These are phyloP conservation scores for Colletotrichum somersetense DNA, from an alignment of 2,329 filamentous ascomycete genomes.

Conservation along the genomic window DNA sequence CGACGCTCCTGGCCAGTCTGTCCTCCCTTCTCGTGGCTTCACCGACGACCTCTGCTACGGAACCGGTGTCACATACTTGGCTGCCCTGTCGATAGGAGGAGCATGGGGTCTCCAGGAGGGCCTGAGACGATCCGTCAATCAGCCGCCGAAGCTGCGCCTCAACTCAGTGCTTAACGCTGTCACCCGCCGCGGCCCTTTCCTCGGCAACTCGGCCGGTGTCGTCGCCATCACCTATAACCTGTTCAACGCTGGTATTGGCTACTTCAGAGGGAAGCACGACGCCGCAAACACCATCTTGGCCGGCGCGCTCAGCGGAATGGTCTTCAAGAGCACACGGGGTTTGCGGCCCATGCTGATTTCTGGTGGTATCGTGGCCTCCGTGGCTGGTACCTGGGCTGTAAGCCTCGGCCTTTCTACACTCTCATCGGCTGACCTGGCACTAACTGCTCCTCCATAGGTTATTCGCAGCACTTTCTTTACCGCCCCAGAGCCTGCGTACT, in stretches of 20 bases:
- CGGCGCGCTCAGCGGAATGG: slow-evolving; percentile 87
- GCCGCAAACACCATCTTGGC: slow-evolving; percentile 88
- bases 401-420: slow-evolving; percentile 54
- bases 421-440: slow-evolving; percentile 5
- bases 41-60: slow-evolving; percentile 99
- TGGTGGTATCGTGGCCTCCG: slow-evolving; percentile 85
- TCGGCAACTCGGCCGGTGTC: slow-evolving; percentile 96
- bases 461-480: slow-evolving; percentile 59
- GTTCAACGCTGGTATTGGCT: slow-evolving; percentile 86
- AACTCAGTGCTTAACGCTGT: slow-evolving; percentile 97
- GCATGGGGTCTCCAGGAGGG: slow-evolving; percentile 95
- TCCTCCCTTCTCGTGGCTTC: slow-evolving; percentile 95
- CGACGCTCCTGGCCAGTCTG: slow-evolving; percentile 86
- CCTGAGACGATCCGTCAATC: slow-evolving; percentile 79
- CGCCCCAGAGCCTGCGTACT: slow-evolving; percentile 48
- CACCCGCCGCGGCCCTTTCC: slow-evolving; percentile 90
- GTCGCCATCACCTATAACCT: slow-evolving; percentile 97
- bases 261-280: slow-evolving; percentile 87
- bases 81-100: slow-evolving; percentile 87
- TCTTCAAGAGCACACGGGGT: slow-evolving; percentile 97
- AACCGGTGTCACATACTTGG: slow-evolving; percentile 92
- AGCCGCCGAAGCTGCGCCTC: slow-evolving; percentile 89
- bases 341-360: slow-evolving; percentile 94
- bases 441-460: slow-evolving; percentile 48
- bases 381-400: slow-evolving; percentile 93